These are phyloP conservation scores for Pichia sp. DNA, from an alignment of 1,139 yeast species.

Conservation along the genomic window DNA sequence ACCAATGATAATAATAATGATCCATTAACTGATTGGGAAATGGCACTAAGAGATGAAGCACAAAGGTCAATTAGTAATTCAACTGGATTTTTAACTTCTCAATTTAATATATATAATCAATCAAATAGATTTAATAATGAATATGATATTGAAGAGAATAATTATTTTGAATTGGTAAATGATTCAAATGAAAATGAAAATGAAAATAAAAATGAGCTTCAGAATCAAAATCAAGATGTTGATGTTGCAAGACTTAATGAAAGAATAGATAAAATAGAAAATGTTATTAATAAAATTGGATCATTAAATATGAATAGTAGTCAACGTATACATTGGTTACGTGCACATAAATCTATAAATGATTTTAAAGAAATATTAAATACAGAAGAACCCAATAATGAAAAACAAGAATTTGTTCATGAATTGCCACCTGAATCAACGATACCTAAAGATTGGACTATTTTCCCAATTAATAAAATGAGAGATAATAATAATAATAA, in stretches of 20 bases:
- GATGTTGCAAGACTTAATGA: not conserved
- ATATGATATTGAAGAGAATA: too few relatives aligned
- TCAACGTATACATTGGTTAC: conserved; percentile 1
- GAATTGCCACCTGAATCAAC: conserved; percentile 1
- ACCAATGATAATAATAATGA: not conserved
- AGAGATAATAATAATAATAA: too few relatives aligned
- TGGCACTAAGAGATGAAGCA: too few relatives aligned
- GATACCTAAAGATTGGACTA: conserved; percentile 10
- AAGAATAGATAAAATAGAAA: not conserved
- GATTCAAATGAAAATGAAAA: not conserved
- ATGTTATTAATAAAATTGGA: conserved; percentile 1
- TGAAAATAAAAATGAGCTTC: not conserved
- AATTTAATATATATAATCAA: too few relatives aligned
- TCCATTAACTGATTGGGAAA: not conserved
- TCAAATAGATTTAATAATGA: not conserved
- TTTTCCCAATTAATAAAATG: conserved; percentile 5
- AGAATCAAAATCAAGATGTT: not conserved
- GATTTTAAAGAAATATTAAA: not conserved
- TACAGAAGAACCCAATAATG: not conserved
- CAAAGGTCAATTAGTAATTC: too few relatives aligned
- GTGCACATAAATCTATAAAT: not conserved
- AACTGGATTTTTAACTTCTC: too few relatives aligned
- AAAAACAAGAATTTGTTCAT: conserved; percentile 1
- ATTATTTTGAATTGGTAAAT: not conserved
- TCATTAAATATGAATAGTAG: conserved; percentile 1